Base-by-base conservation (phyloP, 352 stramenopile species). In the Globisporangium sylvaticum region DNA sequence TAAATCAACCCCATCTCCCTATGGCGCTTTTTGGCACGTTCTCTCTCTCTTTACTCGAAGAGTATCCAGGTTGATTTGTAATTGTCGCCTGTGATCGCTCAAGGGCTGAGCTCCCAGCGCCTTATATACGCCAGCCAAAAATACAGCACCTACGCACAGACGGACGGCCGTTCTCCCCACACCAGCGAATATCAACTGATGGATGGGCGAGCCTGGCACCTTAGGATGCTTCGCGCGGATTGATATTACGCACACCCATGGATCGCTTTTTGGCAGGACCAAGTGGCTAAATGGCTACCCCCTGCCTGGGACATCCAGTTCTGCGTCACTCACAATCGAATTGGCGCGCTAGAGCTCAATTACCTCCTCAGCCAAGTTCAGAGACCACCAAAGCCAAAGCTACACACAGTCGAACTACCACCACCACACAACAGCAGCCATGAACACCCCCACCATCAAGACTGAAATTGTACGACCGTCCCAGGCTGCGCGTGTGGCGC, bases 271-370 rank as follows among this genome's bases (percentile, higher is more conserved):
- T 48, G 15, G 15, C 15, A 48, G 39, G 39, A 42, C 39, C 39
- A 48, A 48, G 39, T 48, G 39, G 39, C 39, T 48, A 48, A 48
- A 48, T 48, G 39, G 39, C 39, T 48, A 48, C 39, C 39, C 15
- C 15, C 15, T 22, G 39, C 2, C 15, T 48, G 39, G 15, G 39
- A n/a, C 39, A 48, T 22, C 18, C 39, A 22, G 15, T 22, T 58
- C 53, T 20, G 20, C 27, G 20, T 24, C 20, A n/a, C 2, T 58
- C 53, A 58, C 34, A 42, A 58, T 32, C 34, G 14, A 42, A 58
- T 58, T 58, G 53, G 53, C 27, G 27, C 53, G 24, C 53, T 58
- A 10, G 27, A 58, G 53, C 53, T 58, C 53, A 58, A 58, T 58
- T 58, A 58, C 15, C 27, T 4, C 27, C 7, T 8, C 3, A 29